Percentiles rank a stretch among this genome's conserved stretches.
These are phyloP conservation scores for Xerocomus spinulosus DNA, from an alignment of 768 basidiomycete genomes.

Conservation along the genomic window DNA sequence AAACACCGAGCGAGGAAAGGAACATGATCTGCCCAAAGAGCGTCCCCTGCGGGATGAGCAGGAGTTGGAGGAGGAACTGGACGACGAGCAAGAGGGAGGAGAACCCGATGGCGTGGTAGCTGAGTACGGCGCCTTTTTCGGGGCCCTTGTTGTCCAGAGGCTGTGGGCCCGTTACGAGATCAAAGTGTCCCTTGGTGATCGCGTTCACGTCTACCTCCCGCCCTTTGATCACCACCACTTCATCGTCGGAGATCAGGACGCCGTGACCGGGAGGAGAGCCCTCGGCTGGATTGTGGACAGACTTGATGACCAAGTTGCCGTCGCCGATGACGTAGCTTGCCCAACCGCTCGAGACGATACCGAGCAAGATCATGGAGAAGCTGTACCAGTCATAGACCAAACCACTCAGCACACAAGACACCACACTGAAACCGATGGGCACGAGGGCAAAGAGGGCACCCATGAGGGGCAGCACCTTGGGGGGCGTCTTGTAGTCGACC, in stretches of 20 bases:
- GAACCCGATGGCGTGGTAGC: constrained; percentile 20
- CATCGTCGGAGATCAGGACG: constrained; percentile 9
- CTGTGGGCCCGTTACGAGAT: constrained; percentile 21
- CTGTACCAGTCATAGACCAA: constrained; percentile 28
- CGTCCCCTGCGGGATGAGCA: constrained; percentile 30
- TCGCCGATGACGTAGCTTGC: constrained; percentile 24
- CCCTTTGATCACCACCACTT: neutral
- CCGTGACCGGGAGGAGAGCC: constrained; percentile 29
- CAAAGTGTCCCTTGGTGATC: neutral
- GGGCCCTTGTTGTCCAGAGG: neutral
- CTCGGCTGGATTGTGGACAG: constrained; percentile 11
- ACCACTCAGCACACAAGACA: constrained; percentile 19
- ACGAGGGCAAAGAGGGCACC: constrained; percentile 11
- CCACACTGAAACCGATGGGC: constrained; percentile 22
- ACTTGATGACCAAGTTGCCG: constrained; percentile 19
- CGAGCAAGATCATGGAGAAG: constrained; percentile 29
- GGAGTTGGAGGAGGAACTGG: constrained; percentile 33
- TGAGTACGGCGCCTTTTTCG: neutral
- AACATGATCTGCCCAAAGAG: constrained; percentile 37
- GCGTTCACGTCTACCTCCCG: neutral
- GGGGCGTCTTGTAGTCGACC: constrained; percentile 4
- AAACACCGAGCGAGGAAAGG: constrained; percentile 24
- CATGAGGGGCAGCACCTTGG: constrained; percentile 3
- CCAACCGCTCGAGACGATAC: constrained; percentile 28
- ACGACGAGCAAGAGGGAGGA: constrained; percentile 25